These are phyloP conservation scores for Daldinia concentrica DNA, from an alignment of 495 filamentous ascomycete species.

Conservation along the genomic window DNA sequence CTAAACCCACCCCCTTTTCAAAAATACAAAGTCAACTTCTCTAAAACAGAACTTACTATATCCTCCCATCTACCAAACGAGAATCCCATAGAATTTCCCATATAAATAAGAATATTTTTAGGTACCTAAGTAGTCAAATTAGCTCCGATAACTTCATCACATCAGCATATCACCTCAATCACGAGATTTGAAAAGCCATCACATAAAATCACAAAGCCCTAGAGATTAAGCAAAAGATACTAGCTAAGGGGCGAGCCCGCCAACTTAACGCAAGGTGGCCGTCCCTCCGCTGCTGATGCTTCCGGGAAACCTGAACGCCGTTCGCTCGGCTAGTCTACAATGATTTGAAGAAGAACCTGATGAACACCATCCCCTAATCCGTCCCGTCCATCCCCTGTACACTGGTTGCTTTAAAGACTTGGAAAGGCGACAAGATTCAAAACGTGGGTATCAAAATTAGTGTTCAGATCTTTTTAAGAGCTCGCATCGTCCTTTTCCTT, in stretches of 20 bases:
- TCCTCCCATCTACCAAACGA: too few species aligned
- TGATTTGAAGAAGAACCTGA: not conserved
- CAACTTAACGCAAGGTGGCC: not conserved
- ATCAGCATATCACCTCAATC: too few species aligned
- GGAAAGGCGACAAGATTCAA: not conserved
- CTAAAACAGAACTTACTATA: too few species aligned
- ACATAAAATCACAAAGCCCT: not conserved
- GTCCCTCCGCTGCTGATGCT: not conserved
- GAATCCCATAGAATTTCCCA: too few species aligned
- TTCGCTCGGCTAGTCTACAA: slow-evolving; percentile 12
- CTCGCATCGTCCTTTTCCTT: slow-evolving; percentile 5
- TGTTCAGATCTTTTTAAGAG: not conserved
- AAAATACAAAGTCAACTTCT: too few species aligned
- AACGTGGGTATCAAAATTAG: not conserved
- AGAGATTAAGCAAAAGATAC: not conserved
- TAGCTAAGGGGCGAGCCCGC: not conserved
- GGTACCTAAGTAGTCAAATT: too few species aligned
- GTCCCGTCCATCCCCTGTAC: not conserved
- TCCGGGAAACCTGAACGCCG: slow-evolving; percentile 10
- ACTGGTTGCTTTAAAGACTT: not conserved
- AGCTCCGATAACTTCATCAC: too few species aligned
- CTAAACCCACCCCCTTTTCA: not conserved
- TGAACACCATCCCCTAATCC: slow-evolving; percentile 5
- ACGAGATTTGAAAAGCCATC: not conserved
- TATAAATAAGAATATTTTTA: too few species aligned